phyloP scores from a whole-genome alignment of 2,329 filamentous ascomycete species.

The Pseudogymnoascus verrucosus region DNA sequence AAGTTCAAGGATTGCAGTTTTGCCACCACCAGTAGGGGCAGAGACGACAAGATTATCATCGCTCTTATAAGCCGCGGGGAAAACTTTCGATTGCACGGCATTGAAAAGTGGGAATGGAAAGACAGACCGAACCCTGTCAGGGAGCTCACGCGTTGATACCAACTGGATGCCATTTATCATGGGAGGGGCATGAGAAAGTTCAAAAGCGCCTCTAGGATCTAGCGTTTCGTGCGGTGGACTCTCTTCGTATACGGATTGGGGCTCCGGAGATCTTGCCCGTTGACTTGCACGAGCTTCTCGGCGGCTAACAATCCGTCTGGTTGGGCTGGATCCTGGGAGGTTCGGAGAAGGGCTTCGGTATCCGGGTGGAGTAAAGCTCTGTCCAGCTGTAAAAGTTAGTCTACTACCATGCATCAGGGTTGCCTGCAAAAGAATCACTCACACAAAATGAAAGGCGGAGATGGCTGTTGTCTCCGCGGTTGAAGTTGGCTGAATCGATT shows the following conservation, averaged over 20 bases:
- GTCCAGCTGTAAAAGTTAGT: neutral
- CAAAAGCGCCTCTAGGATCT: neutral
- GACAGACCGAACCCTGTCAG: conserved; percentile 59
- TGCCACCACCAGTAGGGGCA: conserved; percentile 77
- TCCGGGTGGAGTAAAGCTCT: neutral
- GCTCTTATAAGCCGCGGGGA: conserved; percentile 54
- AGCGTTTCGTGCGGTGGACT: neutral
- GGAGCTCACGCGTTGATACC: conserved; percentile 50
- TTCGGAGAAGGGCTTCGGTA: conserved; percentile 19
- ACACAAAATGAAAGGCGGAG: conserved; percentile 25
- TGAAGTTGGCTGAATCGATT: conserved; percentile 19
- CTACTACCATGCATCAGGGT: neutral
- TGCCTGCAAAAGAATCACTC: conserved; percentile 9
- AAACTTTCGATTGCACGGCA: conserved; percentile 74
- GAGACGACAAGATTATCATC: conserved; percentile 73
- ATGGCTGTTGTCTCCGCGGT: conserved; percentile 21
- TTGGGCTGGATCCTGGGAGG: conserved; percentile 22
- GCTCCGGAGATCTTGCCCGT: neutral
- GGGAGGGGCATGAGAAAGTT: conserved; percentile 21
- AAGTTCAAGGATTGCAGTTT: conserved; percentile 74
- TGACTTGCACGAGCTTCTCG: conserved; percentile 10
- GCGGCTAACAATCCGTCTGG: conserved; percentile 21
- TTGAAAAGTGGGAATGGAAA: conserved; percentile 75
- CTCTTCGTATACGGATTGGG: neutral
- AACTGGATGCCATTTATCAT: conserved; percentile 45